A percentile compares a stretch with the other conserved stretches of the same genome.
These are phyloP conservation scores for Saccharomyces hybrid DNA, from an alignment of 1,139 yeast genomes.

Conservation along the genomic window DNA sequence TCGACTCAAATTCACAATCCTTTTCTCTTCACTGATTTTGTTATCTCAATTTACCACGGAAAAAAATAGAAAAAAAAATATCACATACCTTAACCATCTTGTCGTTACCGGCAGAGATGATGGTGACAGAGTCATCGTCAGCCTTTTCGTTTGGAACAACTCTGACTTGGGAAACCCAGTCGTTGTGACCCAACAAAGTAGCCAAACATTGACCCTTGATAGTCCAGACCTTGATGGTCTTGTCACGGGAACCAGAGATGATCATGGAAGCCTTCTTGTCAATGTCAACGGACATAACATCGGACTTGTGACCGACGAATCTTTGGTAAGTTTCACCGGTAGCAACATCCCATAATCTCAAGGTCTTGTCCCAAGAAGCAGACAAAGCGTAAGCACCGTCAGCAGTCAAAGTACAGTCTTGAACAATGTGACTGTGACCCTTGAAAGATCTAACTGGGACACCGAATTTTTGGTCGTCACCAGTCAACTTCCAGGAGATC, in stretches of 20 bases:
- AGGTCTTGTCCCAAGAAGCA: conserved; percentile 99
- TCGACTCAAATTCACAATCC: background rate
- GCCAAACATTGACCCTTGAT: conserved; percentile 97
- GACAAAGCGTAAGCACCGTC: conserved; percentile 98
- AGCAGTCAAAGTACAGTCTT: conserved; percentile 96
- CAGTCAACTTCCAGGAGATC: conserved; percentile 98
- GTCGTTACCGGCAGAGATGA: conserved; percentile 99
- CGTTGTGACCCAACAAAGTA: conserved; percentile 90
- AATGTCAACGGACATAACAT: conserved; percentile 94
- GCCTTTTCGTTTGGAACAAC: conserved; percentile 41
- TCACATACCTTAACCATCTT: conserved; percentile 96
- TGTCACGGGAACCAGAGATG: conserved; percentile 98
- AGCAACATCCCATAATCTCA: conserved; percentile 97
- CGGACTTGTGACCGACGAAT: conserved; percentile 97
- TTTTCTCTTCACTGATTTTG: too few relatives aligned
- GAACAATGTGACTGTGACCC: conserved; percentile 99
- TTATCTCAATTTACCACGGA: background rate
- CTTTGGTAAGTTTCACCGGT: conserved; percentile 93
- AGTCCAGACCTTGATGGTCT: conserved; percentile 99
- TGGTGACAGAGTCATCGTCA: conserved; percentile 55
- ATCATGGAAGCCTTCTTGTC: conserved; percentile 97
- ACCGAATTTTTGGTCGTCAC: conserved; percentile 97
- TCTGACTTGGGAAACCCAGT: conserved; percentile 99
- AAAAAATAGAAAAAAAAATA: conserved; percentile 8
- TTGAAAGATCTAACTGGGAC: conserved; percentile 94